These are phyloP conservation scores for Oidiodendron maius DNA, from an alignment of 495 filamentous ascomycete species.

Conservation along the genomic window DNA sequence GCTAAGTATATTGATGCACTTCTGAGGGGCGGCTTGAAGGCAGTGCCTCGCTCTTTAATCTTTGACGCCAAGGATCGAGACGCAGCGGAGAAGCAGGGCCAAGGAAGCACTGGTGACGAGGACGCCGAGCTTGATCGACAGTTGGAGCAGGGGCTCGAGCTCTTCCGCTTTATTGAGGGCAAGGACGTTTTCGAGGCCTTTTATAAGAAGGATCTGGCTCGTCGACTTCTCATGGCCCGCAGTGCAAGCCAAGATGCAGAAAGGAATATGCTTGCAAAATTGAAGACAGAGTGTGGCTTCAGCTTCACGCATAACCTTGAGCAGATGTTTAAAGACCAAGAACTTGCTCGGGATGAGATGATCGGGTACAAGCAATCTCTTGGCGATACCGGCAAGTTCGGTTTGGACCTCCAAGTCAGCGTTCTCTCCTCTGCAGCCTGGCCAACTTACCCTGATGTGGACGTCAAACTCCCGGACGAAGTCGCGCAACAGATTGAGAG, in stretches of 20 bases:
- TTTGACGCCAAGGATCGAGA: constrained; percentile 43
- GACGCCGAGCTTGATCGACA: constrained; percentile 85
- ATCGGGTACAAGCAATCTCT: constrained; percentile 19
- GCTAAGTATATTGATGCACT: constrained; percentile 93
- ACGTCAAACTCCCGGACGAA: constrained; percentile 64
- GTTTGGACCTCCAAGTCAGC: constrained; percentile 64
- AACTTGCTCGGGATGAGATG: constrained; percentile 50
- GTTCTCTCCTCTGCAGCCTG: constrained; percentile 83
- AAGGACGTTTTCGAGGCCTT: constrained; percentile 98
- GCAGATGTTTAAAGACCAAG: constrained; percentile 98
- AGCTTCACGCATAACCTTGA: constrained; percentile 95
- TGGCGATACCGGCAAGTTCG: constrained; percentile 40
- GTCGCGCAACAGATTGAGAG: constrained; percentile 60
- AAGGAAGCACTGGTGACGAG: constrained; percentile 62
- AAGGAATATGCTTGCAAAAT: constrained; percentile 82
- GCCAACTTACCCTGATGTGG: constrained; percentile 82
- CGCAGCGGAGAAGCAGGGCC: constrained; percentile 47
- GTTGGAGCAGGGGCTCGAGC: constrained; percentile 82
- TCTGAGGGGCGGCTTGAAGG: constrained; percentile 78
- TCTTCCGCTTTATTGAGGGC: constrained; percentile 95
- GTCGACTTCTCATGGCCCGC: constrained; percentile 79
- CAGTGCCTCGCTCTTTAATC: constrained; percentile 54
- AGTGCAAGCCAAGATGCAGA: constrained; percentile 94
- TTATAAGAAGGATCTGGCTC: constrained; percentile 94
- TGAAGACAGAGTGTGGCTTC: constrained; percentile 90